Percentiles rank a stretch among this genome's conserved stretches.
Conservation (phyloP, 2,329 filamentous ascomycete species). For the Catunica adiposa region DNA sequence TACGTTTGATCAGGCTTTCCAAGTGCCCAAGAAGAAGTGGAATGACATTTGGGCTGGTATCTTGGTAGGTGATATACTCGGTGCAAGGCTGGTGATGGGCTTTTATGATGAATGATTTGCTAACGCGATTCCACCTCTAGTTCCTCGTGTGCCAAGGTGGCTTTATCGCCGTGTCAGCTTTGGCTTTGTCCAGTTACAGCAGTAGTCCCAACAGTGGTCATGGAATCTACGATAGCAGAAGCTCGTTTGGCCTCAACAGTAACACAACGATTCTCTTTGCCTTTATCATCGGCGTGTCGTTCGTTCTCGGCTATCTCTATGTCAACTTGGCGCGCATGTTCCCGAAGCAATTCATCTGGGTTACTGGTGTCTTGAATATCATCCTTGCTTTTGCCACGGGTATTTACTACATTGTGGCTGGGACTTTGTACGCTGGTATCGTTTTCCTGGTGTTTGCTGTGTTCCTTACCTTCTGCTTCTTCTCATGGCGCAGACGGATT, state of each 20-base stretch:
- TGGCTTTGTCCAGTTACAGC: conserved; percentile 62
- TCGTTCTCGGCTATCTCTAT: conserved; percentile 66
- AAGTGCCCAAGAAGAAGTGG: conserved; percentile 67
- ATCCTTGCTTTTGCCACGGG: conserved; percentile 70
- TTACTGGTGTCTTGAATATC: conserved; percentile 79
- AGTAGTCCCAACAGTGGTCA: conserved; percentile 59
- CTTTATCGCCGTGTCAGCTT: conserved; percentile 58
- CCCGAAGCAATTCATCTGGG: conserved; percentile 84
- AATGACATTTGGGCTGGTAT: conserved; percentile 83
- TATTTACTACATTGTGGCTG: conserved; percentile 64
- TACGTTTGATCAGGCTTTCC: conserved; percentile 66
- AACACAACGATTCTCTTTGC: conserved; percentile 78
- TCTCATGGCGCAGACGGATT: conserved; percentile 77
- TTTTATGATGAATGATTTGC: background rate
- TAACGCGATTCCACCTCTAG: conserved; percentile 23
- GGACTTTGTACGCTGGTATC: conserved; percentile 71
- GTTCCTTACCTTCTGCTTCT: conserved; percentile 69
- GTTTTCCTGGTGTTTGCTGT: conserved; percentile 71
- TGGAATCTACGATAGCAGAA: conserved; percentile 55
- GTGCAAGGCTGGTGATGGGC: conserved; percentile 8
- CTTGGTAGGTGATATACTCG: conserved; percentile 34
- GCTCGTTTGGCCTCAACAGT: conserved; percentile 53
- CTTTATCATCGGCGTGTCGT: conserved; percentile 58
- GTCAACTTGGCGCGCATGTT: conserved; percentile 59
- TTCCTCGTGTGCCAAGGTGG: conserved; percentile 56